Percentiles rank a stretch among this genome's conserved stretches.
Evolutionary conservation across 78 protist species (phyloP).

Genomic region (Dictyostelium intermedium): DNA sequence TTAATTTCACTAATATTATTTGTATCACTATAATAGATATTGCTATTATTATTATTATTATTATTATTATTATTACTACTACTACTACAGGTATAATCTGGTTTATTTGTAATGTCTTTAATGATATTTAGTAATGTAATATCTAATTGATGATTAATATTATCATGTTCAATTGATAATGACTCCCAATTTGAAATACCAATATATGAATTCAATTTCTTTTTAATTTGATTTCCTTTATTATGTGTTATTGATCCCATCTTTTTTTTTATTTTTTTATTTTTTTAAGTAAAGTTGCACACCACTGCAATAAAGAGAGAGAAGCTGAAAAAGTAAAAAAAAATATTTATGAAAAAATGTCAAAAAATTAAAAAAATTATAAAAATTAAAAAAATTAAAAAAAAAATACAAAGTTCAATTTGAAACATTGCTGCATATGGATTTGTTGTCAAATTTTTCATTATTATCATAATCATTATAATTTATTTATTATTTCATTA

Average conservation of each 20-base stretch:
- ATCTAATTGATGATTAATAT: constrained; percentile 40
- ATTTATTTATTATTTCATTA: background rate
- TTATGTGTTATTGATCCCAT: constrained; percentile 11
- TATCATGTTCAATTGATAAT: constrained; percentile 37
- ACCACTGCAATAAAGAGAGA: no score
- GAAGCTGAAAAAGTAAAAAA: background rate
- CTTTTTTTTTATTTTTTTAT: background rate
- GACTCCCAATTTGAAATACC: constrained; percentile 37
- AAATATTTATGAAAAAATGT: background rate
- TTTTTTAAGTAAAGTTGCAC: background rate
- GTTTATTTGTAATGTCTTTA: background rate
- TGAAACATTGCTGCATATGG: background rate
- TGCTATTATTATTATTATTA: background rate
- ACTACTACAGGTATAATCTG: background rate
- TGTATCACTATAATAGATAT: background rate
- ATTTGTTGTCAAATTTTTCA: background rate
- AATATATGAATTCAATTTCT: background rate
- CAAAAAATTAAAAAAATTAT: no score
- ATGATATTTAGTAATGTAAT: background rate
- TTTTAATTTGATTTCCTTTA: constrained; percentile 28
- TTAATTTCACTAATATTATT: background rate
- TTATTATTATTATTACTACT: background rate
- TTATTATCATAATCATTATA: background rate
- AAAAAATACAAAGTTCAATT: no score
- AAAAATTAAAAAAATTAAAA: background rate